Conservation (phyloP, 805 yeast genomes). For the Candida nanaspora region DNA sequence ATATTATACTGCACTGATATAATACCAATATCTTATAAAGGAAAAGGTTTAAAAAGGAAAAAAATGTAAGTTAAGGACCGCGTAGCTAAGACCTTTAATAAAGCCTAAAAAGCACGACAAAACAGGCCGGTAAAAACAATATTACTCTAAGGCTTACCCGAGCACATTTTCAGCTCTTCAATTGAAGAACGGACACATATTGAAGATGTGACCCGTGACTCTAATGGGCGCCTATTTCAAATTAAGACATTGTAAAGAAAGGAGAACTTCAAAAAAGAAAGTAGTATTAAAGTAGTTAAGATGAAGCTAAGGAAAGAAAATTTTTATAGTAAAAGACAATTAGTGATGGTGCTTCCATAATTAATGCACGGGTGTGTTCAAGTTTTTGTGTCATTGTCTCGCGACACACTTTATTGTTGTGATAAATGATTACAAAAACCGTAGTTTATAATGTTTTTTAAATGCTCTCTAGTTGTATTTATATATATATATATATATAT, state of each 20-base stretch:
- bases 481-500: too few species aligned
- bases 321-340: conserved; percentile 2
- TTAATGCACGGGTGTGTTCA: not conserved
- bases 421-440: not conserved
- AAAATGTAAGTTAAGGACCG: conserved; percentile 69
- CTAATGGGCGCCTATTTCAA: conserved; percentile 74
- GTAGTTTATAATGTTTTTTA: too few species aligned
- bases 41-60: not conserved
- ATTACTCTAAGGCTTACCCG: conserved; percentile 85
- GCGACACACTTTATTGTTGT: not conserved
- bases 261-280: conserved; percentile 1
- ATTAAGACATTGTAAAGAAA: conserved; percentile 19
- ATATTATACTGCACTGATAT: not conserved
- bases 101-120: conserved; percentile 45
- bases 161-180: conserved; percentile 61
- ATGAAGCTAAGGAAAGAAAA: not conserved
- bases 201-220: conserved; percentile 54
- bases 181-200: conserved; percentile 35
- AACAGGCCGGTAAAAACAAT: conserved; percentile 45
- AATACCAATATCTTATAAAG: too few species aligned
- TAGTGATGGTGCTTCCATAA: too few species aligned
- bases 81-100: conserved; percentile 42
- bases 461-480: too few species aligned
- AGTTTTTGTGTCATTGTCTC: not conserved
- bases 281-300: not conserved